These are phyloP conservation scores for Chlorencoelia australis DNA, from an alignment of 2,329 filamentous ascomycete genomes.

Conservation along the genomic window DNA sequence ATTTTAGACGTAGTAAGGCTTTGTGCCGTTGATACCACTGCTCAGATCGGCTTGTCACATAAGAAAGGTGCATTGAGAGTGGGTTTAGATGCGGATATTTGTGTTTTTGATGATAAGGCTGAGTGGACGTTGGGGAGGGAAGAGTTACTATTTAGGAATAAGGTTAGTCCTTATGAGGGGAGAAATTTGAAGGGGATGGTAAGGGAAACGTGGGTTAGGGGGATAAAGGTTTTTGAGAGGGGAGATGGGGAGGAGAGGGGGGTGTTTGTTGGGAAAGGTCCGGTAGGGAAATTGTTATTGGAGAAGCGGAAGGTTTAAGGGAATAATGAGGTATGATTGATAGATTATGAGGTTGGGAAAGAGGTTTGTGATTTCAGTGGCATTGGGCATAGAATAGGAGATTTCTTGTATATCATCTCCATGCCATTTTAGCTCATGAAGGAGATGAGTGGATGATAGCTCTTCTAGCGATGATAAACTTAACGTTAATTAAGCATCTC, in stretches of 20 bases:
- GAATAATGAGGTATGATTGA: no score
- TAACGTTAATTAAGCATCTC: no score
- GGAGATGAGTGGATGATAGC: no score
- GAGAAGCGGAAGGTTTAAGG: conserved; percentile 30
- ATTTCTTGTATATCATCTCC: no score
- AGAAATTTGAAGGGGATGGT: conserved; percentile 50
- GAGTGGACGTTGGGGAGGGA: conserved; percentile 63
- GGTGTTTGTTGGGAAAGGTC: conserved; percentile 40
- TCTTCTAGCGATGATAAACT: no score
- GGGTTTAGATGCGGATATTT: conserved; percentile 84
- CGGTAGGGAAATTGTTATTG: conserved; percentile 39
- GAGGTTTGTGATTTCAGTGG: no score
- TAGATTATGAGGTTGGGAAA: no score
- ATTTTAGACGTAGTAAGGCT: conserved; percentile 75
- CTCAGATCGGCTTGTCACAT: conserved; percentile 74
- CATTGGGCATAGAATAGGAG: no score
- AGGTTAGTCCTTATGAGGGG: conserved; percentile 36
- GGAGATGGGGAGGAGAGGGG: conserved; percentile 15
- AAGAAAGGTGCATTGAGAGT: conserved; percentile 71
- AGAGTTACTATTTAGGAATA: conserved; percentile 63
- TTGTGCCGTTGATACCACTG: conserved; percentile 78
- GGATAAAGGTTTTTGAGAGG: conserved; percentile 23
- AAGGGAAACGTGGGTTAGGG: conserved; percentile 27
- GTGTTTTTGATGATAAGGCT: conserved; percentile 79
- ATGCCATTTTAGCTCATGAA: no score